Evolutionary conservation across 331 rosid species (phyloP).

Genomic region (Ulmus americana): DNA sequence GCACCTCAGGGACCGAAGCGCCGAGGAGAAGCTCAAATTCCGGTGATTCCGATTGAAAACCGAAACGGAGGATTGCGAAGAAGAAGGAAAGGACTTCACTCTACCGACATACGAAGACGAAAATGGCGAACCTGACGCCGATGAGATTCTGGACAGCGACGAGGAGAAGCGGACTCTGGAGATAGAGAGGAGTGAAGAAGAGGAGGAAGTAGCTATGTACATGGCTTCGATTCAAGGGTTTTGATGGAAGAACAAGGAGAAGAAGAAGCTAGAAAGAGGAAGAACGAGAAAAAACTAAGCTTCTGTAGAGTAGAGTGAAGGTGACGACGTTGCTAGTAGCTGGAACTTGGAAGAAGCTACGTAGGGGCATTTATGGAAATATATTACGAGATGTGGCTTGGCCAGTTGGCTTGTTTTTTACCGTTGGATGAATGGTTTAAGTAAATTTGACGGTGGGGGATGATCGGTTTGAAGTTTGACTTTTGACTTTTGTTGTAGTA

Average conservation of each 20-base stretch:
- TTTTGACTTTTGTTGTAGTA: too few species aligned
- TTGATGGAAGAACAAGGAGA: not conserved
- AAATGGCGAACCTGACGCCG: not conserved
- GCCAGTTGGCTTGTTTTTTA: too few species aligned
- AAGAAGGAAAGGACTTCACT: not conserved
- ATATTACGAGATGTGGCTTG: too few species aligned
- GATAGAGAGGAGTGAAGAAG: not conserved
- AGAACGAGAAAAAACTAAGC: not conserved
- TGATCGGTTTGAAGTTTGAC: too few species aligned
- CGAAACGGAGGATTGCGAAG: not conserved
- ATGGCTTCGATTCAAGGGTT: not conserved
- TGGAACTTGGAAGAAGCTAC: too few species aligned
- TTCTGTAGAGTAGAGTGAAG: not conserved
- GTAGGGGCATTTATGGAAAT: too few species aligned
- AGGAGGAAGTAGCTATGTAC: conserved; percentile 5
- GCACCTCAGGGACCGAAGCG: not conserved
- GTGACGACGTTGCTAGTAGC: too few species aligned
- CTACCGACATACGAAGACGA: not conserved
- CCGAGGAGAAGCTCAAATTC: conserved; percentile 1
- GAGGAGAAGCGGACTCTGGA: conserved; percentile 1
- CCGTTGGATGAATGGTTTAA: too few species aligned
- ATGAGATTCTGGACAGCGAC: not conserved
- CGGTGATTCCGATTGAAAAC: not conserved
- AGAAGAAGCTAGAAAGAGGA: not conserved
- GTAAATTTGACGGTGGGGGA: too few species aligned